Evolutionary conservation across 495 filamentous ascomycete species (phyloP).

Genomic region (Recurvomyces mirabilis): DNA sequence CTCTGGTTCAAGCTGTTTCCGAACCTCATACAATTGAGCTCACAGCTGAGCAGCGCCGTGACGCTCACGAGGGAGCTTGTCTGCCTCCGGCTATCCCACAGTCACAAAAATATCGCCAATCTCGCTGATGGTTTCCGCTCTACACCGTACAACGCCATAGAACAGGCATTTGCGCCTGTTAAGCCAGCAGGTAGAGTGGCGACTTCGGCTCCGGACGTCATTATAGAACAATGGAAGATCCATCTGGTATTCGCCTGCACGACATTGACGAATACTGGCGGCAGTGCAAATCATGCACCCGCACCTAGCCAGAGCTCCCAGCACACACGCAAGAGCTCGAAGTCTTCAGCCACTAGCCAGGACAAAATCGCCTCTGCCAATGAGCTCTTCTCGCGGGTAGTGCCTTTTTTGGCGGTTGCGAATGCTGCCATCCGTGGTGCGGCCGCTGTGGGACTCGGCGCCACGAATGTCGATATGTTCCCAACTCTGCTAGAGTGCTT

Average conservation of each 20-base stretch:
- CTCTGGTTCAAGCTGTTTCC: conserved; percentile 98
- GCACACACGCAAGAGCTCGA: conserved; percentile 76
- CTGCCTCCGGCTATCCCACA: conserved; percentile 80
- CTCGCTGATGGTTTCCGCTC: conserved; percentile 63
- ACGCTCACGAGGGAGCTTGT: conserved; percentile 83
- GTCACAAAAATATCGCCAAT: conserved; percentile 69
- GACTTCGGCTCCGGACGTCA: conserved; percentile 69
- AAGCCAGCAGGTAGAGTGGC: conserved; percentile 41
- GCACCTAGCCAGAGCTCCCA: conserved; percentile 51
- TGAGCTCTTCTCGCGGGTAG: conserved; percentile 78
- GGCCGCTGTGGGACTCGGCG: conserved; percentile 83
- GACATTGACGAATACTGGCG: conserved; percentile 74
- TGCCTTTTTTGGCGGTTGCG: conserved; percentile 70
- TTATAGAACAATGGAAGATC: conserved; percentile 98
- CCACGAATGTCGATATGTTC: conserved; percentile 93
- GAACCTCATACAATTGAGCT: conserved; percentile 82
- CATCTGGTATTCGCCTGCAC: conserved; percentile 96
- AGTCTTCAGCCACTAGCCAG: conserved; percentile 48
- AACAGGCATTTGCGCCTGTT: conserved; percentile 32
- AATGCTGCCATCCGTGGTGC: conserved; percentile 72
- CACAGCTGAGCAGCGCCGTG: conserved; percentile 78
- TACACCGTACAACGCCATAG: conserved; percentile 47
- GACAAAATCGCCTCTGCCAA: conserved; percentile 83
- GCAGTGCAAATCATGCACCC: conserved; percentile 38
- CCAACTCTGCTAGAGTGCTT: conserved; percentile 82